These are phyloP conservation scores for Sugiyamaella mastotermitis DNA, from an alignment of 805 yeast genomes.

Conservation along the genomic window DNA sequence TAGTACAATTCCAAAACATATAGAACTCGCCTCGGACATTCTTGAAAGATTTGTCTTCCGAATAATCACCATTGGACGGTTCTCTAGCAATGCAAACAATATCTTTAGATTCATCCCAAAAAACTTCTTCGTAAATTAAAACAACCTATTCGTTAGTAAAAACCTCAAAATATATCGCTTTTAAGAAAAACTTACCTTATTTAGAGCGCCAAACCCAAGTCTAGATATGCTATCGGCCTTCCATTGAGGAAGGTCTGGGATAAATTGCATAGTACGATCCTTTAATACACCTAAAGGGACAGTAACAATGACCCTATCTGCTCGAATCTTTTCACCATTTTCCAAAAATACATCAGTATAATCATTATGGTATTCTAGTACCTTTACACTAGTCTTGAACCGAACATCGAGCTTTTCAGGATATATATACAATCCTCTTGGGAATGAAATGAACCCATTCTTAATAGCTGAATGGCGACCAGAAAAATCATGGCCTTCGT, in stretches of 20 bases:
- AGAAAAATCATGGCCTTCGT: conserved; percentile 34
- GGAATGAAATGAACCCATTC: conserved; percentile 32
- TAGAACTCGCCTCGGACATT: conserved; percentile 32
- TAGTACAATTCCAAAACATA: conserved; percentile 34
- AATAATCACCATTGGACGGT: conserved; percentile 15
- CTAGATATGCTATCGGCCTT: conserved; percentile 35
- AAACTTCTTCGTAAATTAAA: conserved; percentile 31
- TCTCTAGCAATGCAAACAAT: conserved; percentile 29
- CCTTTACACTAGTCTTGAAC: conserved; percentile 33
- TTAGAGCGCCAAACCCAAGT: conserved; percentile 35
- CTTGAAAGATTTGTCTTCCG: conserved; percentile 20
- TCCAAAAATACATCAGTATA: conserved; percentile 29
- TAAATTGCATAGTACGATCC: conserved; percentile 32
- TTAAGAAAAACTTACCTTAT: conserved; percentile 26
- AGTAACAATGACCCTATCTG: conserved; percentile 35
- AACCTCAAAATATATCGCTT: neutral
- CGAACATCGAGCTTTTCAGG: conserved; percentile 36
- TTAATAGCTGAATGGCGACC: conserved; percentile 35
- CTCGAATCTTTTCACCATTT: conserved; percentile 36
- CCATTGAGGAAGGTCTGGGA: conserved; percentile 38
- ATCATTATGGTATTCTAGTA: conserved; percentile 33
- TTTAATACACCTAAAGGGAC: conserved; percentile 38
- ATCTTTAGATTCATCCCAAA: conserved; percentile 34
- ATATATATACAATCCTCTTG: conserved; percentile 32
- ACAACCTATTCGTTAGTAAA: conserved; percentile 19